Percentiles rank a stretch among this genome's conserved stretches.
phyloP scores from a whole-genome alignment of 1,284 basidiomycete species.

The Tylopilus sp. region DNA sequence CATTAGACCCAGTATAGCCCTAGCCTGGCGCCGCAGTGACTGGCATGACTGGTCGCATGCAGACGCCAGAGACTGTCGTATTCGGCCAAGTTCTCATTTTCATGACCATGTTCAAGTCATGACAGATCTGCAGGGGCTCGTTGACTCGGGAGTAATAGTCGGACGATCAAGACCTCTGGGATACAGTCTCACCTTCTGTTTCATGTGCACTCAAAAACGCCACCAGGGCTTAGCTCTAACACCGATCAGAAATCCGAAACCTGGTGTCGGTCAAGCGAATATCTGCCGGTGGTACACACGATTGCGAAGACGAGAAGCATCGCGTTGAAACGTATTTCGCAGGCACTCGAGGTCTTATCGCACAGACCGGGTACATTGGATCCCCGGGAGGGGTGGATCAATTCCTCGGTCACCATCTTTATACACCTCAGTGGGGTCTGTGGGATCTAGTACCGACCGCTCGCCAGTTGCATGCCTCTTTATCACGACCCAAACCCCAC shows the following conservation, averaged over 20 bases:
- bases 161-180: slow-evolving; percentile 6
- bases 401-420: not conserved
- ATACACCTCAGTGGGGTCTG: not conserved
- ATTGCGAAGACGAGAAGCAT: slow-evolving; percentile 7
- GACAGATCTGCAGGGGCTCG: not conserved
- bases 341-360: not conserved
- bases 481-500: too few species aligned
- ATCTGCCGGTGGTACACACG: not conserved
- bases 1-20: not conserved
- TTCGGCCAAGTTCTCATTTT: not conserved
- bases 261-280: not conserved
- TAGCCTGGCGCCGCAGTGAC: too few species aligned
- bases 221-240: not conserved
- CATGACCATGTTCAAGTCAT: not conserved
- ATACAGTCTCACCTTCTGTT: slow-evolving; percentile 3
- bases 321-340: not conserved
- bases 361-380: not conserved
- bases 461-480: too few species aligned
- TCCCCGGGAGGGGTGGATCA: not conserved
- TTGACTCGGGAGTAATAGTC: not conserved
- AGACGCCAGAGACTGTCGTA: slow-evolving; percentile 5
- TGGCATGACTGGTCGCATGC: too few species aligned
- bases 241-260: not conserved
- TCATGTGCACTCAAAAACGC: not conserved
- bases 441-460: not conserved